Evolutionary conservation across 768 basidiomycete genomes (phyloP).

Genomic region (Mycena vitilis): DNA sequence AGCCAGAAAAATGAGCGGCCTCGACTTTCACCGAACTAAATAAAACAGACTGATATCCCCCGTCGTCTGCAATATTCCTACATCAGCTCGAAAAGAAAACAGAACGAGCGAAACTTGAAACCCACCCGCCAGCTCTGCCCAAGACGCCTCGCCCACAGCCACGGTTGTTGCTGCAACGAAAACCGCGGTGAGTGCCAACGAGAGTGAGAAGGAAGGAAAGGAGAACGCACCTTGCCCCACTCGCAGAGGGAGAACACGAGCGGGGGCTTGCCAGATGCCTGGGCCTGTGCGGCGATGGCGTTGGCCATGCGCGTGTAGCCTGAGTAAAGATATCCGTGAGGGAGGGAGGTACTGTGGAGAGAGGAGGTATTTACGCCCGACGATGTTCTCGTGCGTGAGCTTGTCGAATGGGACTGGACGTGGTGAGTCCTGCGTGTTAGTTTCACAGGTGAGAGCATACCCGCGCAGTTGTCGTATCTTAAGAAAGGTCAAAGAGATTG

Average conservation of each 20-base stretch:
- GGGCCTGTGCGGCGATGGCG: conserved; percentile 63
- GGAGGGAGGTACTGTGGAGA: neutral
- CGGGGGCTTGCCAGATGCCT: conserved; percentile 62
- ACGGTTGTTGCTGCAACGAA: conserved; percentile 63
- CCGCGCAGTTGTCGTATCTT: conserved; percentile 73
- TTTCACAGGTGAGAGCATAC: conserved; percentile 39
- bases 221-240: conserved; percentile 67
- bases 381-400: conserved; percentile 64
- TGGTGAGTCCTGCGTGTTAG: neutral
- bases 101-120: no score
- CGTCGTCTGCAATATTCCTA: conserved; percentile 53
- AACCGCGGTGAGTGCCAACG: neutral
- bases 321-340: conserved; percentile 36
- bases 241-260: conserved; percentile 72
- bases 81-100: no score
- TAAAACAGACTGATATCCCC: conserved; percentile 62
- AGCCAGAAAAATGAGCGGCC: neutral
- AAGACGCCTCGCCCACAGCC: conserved; percentile 68
- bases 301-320: conserved; percentile 72
- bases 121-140: conserved; percentile 77
- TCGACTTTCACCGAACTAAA: no score
- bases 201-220: neutral
- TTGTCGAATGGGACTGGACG: conserved; percentile 62
- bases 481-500: neutral
- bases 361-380: conserved; percentile 56